Base-by-base conservation (phyloP, 2,329 filamentous ascomycete species). In the Pyrenophora seminiperda region DNA sequence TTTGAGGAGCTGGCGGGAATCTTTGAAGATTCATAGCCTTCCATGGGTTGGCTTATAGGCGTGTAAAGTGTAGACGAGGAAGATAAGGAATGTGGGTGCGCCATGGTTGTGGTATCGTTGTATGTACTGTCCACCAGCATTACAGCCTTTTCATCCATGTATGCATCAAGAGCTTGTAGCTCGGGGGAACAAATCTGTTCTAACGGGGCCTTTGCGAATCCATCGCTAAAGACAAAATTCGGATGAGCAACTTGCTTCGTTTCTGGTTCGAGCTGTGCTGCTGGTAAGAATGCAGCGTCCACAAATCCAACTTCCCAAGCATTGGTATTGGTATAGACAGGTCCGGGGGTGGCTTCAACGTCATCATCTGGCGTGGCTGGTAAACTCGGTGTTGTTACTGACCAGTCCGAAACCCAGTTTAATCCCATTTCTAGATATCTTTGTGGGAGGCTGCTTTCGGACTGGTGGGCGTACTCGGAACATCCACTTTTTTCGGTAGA, bases 401-500 rank as follows among this genome's bases (percentile, higher is more conserved):
- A 64, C 63, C 62, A 67, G 31, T 53, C 63, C 5, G 61, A 60
- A 9, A 59, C 56, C 63, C 59, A 63, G 14, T 53, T 59, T 5
- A 58, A 59, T 2, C 48, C 24, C 2, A 44, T 53, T 14, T 65
- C 59, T 32, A 62, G 36, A 13, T 63, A 59, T 18, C 53, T 52
- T 24, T 56, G 53, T 11, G 50, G 43, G 22, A 61, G 36, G 13
- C 65, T 42, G 13, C 64, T 60, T 36, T 67, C 62, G 41, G 59
- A 54, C 24, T 61, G 53, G 24, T 66, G 32, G 14, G 59, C 62
- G 49, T 66, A 67, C 42, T 65, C 66, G 44, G 59, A 55, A 47
- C 66, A 68, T 44, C 67, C 63, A 47, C 59, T 64, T 34, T 59
- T 59, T 14, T 66, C 61, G 31, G 65, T 63, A n/a, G 63, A 67